Base-by-base conservation (phyloP, 805 yeast species). In the Scheffersomyces coipomensis region DNA sequence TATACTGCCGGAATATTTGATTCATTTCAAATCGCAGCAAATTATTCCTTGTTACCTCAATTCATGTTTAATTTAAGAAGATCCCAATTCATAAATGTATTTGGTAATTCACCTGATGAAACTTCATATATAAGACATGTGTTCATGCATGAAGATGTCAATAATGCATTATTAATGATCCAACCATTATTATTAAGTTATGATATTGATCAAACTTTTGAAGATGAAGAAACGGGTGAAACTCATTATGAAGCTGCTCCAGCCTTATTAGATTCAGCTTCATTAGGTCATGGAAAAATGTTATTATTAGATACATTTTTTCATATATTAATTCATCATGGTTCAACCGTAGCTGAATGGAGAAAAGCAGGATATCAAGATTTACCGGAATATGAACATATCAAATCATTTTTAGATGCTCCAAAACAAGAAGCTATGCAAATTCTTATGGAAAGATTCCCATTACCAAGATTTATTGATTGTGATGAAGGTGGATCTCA, bases 401-500 rank as follows among this genome's bases (percentile, higher is more conserved):
- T 82, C 55, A 76, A 73, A 47, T 76, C 71, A 24, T 81, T 81
- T 47, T 62, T 82, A 41, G 81, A 77, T 39, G 74, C 71, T 21
- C 88, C 88, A 13, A 76, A 80, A 49, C 59, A 64, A 40, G 88
- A 81, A 49, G 88, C 87, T 9, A 79, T 83, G 43, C 81, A 78
- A 35, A 68, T 83, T 24, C 64, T 82, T 29, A 68, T 78, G 44
- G 88, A 82, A 50, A 62, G 88, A 49, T 82, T 78, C 66, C 88
- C 88, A 38, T 67, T 82, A 45, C 88, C 88, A 4, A 68, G 88
- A 51, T 82, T 81, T 48, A 79, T 82, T 38, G 87, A 82, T 53
- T 79, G 86, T 19, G 86, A 82, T 49, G 87, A 81, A 55, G 87
- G 87, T 39, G 88, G 87, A 3, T 81, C 87, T 0, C 88, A 82